These are phyloP conservation scores for Candida yuanshanica DNA, from an alignment of 805 yeast genomes.

Conservation along the genomic window DNA sequence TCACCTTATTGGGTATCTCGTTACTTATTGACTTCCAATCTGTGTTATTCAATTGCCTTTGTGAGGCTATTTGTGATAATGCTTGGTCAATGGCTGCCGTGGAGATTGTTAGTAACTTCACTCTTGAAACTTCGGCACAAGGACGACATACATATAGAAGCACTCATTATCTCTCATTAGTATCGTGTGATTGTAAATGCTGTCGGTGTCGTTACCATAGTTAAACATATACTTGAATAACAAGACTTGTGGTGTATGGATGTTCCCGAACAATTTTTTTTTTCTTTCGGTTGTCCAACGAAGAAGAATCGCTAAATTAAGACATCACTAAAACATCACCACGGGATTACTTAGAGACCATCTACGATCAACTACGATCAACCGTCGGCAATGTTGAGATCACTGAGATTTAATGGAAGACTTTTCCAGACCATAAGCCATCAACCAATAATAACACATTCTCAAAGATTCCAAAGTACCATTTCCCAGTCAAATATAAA, in stretches of 20 bases:
- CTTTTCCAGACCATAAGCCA: neutral
- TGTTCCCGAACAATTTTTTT: conserved; percentile 1
- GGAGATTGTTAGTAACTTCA: no score
- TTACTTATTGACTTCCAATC: conserved; percentile 7
- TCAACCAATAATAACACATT: neutral
- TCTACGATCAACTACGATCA: no score
- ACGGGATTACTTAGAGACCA: no score
- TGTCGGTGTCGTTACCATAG: no score
- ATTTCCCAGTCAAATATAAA: neutral
- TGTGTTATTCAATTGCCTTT: neutral
- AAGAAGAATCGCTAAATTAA: no score
- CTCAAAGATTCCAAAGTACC: conserved; percentile 11
- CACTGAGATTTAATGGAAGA: conserved; percentile 5
- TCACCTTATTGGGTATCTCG: conserved; percentile 8
- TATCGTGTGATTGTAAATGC: no score
- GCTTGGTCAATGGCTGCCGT: neutral
- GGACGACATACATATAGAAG: no score
- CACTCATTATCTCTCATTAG: no score
- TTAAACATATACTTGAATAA: no score
- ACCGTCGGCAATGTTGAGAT: conserved; percentile 14
- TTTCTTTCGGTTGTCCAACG: no score
- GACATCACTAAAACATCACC: neutral
- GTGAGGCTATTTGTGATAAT: conserved; percentile 1
- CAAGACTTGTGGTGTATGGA: conserved; percentile 4
- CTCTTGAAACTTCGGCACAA: no score